Evolutionary conservation across 371 early-diverging fungal species (phyloP).

Genomic region (Apophysomyces ossiformis): DNA sequence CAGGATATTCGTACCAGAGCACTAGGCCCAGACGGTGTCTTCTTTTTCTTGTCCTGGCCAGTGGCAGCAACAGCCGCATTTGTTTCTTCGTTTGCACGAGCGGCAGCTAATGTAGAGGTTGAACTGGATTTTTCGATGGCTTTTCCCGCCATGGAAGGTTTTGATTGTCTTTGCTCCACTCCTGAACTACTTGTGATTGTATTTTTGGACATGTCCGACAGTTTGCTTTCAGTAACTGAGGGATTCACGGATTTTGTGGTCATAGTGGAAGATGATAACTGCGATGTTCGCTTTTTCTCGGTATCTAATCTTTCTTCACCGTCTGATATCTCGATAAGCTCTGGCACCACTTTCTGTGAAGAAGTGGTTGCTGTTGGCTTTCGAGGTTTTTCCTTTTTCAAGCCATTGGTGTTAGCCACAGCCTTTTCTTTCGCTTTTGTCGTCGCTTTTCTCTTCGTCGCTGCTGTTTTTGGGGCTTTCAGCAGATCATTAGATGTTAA

Average conservation of each 20-base stretch:
- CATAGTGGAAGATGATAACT: not conserved
- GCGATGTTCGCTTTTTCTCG: not conserved
- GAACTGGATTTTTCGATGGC: not conserved
- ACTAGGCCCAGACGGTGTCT: constrained; percentile 10
- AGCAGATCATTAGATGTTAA: not conserved
- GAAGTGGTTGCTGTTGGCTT: constrained; percentile 2
- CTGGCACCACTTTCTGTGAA: constrained; percentile 36
- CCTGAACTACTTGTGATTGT: too few relatives aligned
- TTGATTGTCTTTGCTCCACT: too few relatives aligned
- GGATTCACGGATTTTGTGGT: constrained; percentile 13
- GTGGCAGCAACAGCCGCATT: not conserved
- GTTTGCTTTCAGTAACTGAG: constrained; percentile 7
- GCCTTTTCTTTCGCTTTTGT: constrained; percentile 22
- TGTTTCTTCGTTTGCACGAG: constrained; percentile 11
- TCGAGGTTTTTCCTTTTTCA: constrained; percentile 18
- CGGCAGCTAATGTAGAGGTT: not conserved
- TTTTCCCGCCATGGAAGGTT: too few relatives aligned
- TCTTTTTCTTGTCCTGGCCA: constrained; percentile 16
- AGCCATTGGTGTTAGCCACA: not conserved
- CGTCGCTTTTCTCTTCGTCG: constrained; percentile 21
- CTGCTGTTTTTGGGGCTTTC: constrained; percentile 9
- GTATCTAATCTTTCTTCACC: constrained; percentile 14
- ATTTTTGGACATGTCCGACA: constrained; percentile 14
- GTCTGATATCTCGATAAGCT: constrained; percentile 36
- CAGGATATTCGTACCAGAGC: constrained; percentile 7